phyloP scores from a whole-genome alignment of 768 basidiomycete species.

The Leccinum subgranulosum region DNA sequence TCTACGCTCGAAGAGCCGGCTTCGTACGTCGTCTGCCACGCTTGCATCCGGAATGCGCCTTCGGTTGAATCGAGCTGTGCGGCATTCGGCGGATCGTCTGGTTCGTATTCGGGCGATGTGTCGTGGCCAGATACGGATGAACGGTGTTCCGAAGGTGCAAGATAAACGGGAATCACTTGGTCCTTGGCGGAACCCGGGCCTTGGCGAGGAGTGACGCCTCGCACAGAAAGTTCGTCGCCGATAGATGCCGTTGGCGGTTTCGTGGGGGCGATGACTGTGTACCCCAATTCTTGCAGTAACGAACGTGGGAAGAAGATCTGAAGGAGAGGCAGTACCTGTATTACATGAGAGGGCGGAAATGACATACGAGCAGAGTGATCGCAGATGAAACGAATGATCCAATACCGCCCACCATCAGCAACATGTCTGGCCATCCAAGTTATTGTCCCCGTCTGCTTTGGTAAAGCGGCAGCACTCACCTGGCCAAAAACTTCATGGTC shows the following conservation, averaged over 20 bases:
- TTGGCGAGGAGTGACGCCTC: background rate
- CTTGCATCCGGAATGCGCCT: slow-evolving; percentile 23
- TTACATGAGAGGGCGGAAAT: background rate
- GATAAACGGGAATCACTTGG: slow-evolving; percentile 23
- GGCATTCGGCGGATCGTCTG: slow-evolving; percentile 26
- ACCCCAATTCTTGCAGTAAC: slow-evolving; percentile 60
- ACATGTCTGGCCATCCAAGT: slow-evolving; percentile 46
- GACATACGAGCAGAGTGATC: slow-evolving; percentile 71
- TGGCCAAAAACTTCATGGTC: slow-evolving; percentile 49
- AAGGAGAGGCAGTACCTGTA: background rate
- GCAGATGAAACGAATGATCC: slow-evolving; percentile 79
- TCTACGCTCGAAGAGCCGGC: slow-evolving; percentile 14
- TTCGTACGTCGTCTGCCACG: slow-evolving; percentile 16
- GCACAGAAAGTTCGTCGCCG: slow-evolving; percentile 6
- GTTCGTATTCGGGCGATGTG: slow-evolving; percentile 40
- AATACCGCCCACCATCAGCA: slow-evolving; percentile 67
- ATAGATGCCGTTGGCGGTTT: slow-evolving; percentile 28
- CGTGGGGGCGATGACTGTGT: slow-evolving; percentile 37
- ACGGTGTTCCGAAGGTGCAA: slow-evolving; percentile 10
- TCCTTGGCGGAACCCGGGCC: slow-evolving; percentile 24
- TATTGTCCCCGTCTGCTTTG: background rate
- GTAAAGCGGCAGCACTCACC: slow-evolving; percentile 37
- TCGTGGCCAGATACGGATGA: slow-evolving; percentile 28
- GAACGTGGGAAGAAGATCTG: slow-evolving; percentile 82
- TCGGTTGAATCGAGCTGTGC: slow-evolving; percentile 17